Evolutionary conservation across 106 monocot genomes (phyloP), one percentile per base, ranked within the genome.

Genomic region (Acorus gramineus): DNA sequence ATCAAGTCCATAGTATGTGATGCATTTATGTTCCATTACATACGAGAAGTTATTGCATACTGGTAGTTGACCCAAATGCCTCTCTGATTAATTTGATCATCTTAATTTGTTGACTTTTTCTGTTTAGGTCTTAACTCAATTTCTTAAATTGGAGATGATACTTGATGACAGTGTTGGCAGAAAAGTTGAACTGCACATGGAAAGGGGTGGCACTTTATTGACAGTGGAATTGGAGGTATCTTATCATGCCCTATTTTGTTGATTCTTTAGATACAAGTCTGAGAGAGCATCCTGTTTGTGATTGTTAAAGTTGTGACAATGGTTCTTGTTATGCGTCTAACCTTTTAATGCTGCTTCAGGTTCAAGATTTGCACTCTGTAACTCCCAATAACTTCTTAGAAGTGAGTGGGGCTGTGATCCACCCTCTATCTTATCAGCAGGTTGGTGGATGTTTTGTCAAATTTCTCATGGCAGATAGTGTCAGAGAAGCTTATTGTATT

Each of bases 371-470:
- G 75, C 93, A 94, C 73, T 86, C 86, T 11, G 84, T 94, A 64
- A 89, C 93, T 56, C 93, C 93, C 67, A 74, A 94, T 76, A 70
- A 81, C 52, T 94, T 94, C 62, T 61, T 94, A 65, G 93, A 94
- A 84, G 75, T 94, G 44, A 94, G 93, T 80, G 93, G 93, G 66
- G 93, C 86, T 47, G 86, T 86, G 13, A 75, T 94, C 57, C 93
- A 89, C 59, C 84, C 85, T 52, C 93, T 94, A 65, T 94, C 93
- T 7, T 94, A 94, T 77, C 93, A 94, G 73, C 93, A 94, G 86
- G 93, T 86, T 66, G 11, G 57, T 66, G 5, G 51, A 6, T 64
- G 2, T 14, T 14, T 7, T 0, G 49, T 46, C 14, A 64, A 12
- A n/a, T 3, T 64, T 64, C 10, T 14, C 28, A 28, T 28, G 28